Base-by-base conservation (phyloP, 352 stramenopile genomes). In the Phytopythium helicoides region DNA sequence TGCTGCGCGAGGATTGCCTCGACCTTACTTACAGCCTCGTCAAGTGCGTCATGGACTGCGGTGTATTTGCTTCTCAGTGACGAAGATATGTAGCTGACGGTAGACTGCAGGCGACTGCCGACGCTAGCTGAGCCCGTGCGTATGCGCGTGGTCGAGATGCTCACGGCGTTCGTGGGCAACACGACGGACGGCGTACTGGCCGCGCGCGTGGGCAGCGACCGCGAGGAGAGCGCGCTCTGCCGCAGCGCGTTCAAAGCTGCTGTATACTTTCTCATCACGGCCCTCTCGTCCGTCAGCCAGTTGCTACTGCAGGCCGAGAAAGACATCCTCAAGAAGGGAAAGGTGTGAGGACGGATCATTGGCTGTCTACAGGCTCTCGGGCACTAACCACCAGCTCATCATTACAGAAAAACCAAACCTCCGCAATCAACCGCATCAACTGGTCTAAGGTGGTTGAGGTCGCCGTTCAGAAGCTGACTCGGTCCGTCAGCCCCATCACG, bases 11-110 rank as follows among this genome's bases (percentile, higher is more conserved):
- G 10, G 75, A 87, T n/a, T 70, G 55, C 46, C 73, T 92, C 50
- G 81, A 92, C 55, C 47, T 89, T 21, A 74, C 66, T 47, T 90
- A 92, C 65, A 89, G 76, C 51, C 62, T 92, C 55, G 73, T 89
- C 39, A 89, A 87, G 74, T 86, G 38, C 31, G 21, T 64, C 36
- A 12, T 7, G n/a, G n/a, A n/a, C n/a, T n/a, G n/a, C n/a, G n/a
- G n/a, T n/a, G n/a, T n/a, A n/a, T n/a, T n/a, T n/a, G n/a, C n/a
- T n/a, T n/a, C n/a, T n/a, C n/a, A n/a, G n/a, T n/a, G n/a, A n/a
- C n/a, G n/a, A n/a, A n/a, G n/a, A n/a, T n/a, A n/a, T n/a, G n/a
- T n/a, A 14, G 5, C 28, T 33, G 28, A 33, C 28, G 28, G 28
- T 9, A 9, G 28, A 33, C 28, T 6, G 26, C 52, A 86, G 75